Evolutionary conservation across 2,329 filamentous ascomycete genomes (phyloP).

Genomic region (Monosporascus sp.): DNA sequence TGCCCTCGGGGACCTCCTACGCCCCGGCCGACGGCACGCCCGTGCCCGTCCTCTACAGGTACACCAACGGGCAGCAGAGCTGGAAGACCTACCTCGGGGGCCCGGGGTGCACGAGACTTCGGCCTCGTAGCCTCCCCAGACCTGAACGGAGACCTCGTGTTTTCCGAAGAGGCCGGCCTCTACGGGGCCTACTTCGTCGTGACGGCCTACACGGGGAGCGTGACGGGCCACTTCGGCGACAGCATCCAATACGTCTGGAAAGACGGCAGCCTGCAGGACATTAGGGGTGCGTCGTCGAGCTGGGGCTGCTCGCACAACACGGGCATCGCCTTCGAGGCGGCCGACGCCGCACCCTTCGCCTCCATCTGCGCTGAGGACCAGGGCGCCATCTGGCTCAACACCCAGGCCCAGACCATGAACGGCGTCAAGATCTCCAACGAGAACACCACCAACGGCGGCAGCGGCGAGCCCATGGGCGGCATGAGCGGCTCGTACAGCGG

Average conservation of each 20-base stretch:
- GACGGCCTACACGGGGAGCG: conserved; percentile 49
- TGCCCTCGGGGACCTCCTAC: conserved; percentile 44
- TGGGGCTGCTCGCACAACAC: conserved; percentile 63
- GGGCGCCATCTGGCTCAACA: conserved; percentile 61
- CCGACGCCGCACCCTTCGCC: conserved; percentile 52
- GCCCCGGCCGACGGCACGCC: conserved; percentile 43
- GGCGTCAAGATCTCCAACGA: conserved; percentile 59
- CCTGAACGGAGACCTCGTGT: conserved; percentile 58
- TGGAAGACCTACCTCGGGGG: conserved; percentile 58
- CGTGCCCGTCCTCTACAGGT: conserved; percentile 55
- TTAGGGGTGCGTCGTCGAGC: conserved; percentile 46
- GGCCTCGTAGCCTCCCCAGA: conserved; percentile 50
- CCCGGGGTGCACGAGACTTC: conserved; percentile 43
- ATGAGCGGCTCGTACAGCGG: conserved; percentile 58
- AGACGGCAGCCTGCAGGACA: conserved; percentile 44
- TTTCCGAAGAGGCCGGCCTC: conserved; percentile 47
- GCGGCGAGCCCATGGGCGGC: conserved; percentile 55
- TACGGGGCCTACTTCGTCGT: conserved; percentile 61
- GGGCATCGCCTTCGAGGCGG: conserved; percentile 57
- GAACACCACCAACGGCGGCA: conserved; percentile 54
- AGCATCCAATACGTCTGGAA: conserved; percentile 41
- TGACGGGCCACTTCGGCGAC: conserved; percentile 54
- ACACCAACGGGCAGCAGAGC: conserved; percentile 46
- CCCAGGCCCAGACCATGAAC: conserved; percentile 50
- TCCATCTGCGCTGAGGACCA: conserved; percentile 58